A percentile compares a stretch with the other conserved stretches of the same genome.
phyloP scores from a whole-genome alignment of 75 land plant genomes.

The Cryptomeria japonica region DNA sequence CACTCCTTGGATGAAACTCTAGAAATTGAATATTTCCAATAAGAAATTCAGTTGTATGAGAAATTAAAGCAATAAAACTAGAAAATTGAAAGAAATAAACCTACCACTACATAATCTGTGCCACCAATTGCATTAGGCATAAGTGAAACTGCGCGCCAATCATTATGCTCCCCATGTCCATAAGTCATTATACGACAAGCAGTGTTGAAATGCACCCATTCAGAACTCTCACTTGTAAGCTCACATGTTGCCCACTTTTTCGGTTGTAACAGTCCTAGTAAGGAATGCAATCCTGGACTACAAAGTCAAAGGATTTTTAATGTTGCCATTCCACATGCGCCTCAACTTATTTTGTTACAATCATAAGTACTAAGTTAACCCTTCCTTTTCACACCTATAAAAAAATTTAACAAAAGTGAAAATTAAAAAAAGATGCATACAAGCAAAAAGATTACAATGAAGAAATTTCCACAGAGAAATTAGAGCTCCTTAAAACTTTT shows the following conservation, averaged over 20 bases:
- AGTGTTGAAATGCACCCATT: background rate
- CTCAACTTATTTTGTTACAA: background rate
- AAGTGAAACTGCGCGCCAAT: conserved; percentile 65
- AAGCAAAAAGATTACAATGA: background rate
- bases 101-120: conserved; percentile 55
- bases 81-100: background rate
- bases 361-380: background rate
- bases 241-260: conserved; percentile 3
- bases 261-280: conserved; percentile 15
- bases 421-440: background rate
- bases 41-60: background rate
- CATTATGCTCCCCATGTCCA: conserved; percentile 42
- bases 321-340: background rate
- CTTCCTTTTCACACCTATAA: background rate
- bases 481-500: background rate
- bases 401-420: background rate
- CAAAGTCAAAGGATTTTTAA: background rate
- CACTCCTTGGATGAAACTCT: background rate
- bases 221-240: background rate
- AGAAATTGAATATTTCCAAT: background rate
- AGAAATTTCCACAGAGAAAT: background rate
- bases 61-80: background rate
- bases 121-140: conserved; percentile 54
- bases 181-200: conserved; percentile 37
- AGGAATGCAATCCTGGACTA: conserved; percentile 41